Evolutionary conservation across 208 protist species (phyloP).

Genomic region (Phytomonas sp.): DNA sequence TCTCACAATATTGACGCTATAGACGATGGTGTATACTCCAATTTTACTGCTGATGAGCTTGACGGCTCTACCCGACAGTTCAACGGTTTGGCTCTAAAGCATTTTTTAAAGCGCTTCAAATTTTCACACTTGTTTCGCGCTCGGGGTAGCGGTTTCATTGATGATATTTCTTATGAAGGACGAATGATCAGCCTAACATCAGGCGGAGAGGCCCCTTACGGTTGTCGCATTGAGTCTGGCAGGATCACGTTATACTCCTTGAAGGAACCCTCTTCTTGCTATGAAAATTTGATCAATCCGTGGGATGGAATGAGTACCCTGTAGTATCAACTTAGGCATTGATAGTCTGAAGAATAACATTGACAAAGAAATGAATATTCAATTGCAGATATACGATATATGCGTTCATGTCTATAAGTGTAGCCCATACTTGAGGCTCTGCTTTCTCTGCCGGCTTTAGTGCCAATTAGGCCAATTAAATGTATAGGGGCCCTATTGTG

Average conservation of each 20-base stretch:
- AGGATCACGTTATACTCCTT: neutral
- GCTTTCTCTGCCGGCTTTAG: neutral
- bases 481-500: neutral
- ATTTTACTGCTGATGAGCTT: constrained; percentile 14
- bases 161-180: neutral
- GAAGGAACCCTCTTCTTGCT: neutral
- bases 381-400: neutral
- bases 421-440: neutral
- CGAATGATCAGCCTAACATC: neutral
- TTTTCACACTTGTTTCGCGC: constrained; percentile 53
- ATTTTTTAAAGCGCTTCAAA: constrained; percentile 44
- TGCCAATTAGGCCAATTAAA: neutral
- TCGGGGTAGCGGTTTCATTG: constrained; percentile 15
- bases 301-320: neutral
- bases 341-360: neutral
- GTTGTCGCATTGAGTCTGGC: neutral
- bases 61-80: constrained; percentile 43
- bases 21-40: constrained; percentile 32
- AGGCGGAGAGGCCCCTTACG: neutral
- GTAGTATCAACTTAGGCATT: neutral
- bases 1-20: constrained; percentile 1
- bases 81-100: constrained; percentile 25
- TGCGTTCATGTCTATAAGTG: neutral
- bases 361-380: neutral
- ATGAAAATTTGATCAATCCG: neutral